Evolutionary conservation across 345 rosid species (phyloP), one percentile per base, ranked within the genome.

Genomic region (Eucalyptus sideroxylon): DNA sequence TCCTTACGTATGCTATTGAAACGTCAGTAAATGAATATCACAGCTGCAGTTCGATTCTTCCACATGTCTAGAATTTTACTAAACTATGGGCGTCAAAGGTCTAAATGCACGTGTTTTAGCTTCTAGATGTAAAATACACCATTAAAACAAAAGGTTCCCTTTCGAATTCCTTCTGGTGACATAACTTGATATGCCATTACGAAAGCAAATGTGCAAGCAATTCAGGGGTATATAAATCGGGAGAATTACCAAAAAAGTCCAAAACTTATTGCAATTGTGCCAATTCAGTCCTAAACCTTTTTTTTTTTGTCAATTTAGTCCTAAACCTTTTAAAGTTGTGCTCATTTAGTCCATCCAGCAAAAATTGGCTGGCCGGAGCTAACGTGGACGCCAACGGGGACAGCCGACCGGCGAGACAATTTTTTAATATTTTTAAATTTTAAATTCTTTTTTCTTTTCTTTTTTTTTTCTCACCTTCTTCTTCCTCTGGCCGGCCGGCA

Each of bases 401-500:
- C 49, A 47, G 1, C 49, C 0, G 49, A 0, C 11, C 1, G 12
- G 3, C 49, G 49, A 47, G 49, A 47, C 49, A 47, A 47, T 47
- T 47, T 47, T 47, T 47, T 47, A 47, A 47, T 47, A 11, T 47
- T 47, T 47, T 47, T 10, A 47, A 47, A 47, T 47, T 47, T 47
- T 45, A 45, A 45, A 10, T 45, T 45, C 1, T 45, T 47, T 47
- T 45, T 47, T 47, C 12, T 11, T 47, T 47, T 47, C 12, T 3
- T 45, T 45, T 45, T 44, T n/a, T 44, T 9, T 47, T 47, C 12
- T 47, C 12, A 11, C 49, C 49, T 47, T 47, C 12, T 47, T 47
- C 4, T 47, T 47, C 49, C 49, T 45, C 11, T 0, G 12, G 49
- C 49, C 12, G 11, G 11, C 47, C 0, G 4, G 47, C 0, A 0